These are phyloP conservation scores for Cladosporium sp. DNA, from an alignment of 2,329 filamentous ascomycete species.

Conservation along the genomic window DNA sequence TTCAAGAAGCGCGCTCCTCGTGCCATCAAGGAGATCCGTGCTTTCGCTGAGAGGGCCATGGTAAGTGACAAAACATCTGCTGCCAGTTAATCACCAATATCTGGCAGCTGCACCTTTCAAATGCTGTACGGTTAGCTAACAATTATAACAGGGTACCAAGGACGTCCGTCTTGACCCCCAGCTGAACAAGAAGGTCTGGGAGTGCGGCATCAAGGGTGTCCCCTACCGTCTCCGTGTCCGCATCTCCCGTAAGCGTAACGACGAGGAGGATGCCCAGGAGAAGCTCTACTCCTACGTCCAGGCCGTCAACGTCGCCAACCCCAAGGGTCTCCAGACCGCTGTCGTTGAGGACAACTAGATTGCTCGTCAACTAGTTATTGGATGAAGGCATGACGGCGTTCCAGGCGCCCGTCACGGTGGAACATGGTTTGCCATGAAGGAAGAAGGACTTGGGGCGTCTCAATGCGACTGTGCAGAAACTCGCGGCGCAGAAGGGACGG, in stretches of 20 bases:
- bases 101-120: background rate
- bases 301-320: conserved; percentile 98
- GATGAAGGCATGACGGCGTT: conserved; percentile 12
- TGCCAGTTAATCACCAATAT: background rate
- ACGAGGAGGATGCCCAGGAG: conserved; percentile 99
- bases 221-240: conserved; percentile 95
- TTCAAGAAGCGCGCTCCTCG: conserved; percentile 99
- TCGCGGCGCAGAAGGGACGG: conserved; percentile 9
- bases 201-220: conserved; percentile 97
- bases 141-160: conserved; percentile 68
- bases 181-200: conserved; percentile 99
- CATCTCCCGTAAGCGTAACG: conserved; percentile 99
- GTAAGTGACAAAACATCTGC: conserved; percentile 58
- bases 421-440: conserved; percentile 12
- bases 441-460: conserved; percentile 8
- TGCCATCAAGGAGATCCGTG: conserved; percentile 99
- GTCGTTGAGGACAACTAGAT: conserved; percentile 67
- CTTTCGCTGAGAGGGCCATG: conserved; percentile 90
- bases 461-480: conserved; percentile 7
- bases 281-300: conserved; percentile 99
- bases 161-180: conserved; percentile 98
- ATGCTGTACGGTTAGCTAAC: background rate
- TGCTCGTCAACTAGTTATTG: conserved; percentile 44
- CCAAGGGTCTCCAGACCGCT: conserved; percentile 93
- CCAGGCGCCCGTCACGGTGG: conserved; percentile 11